Evolutionary conservation across 768 basidiomycete genomes (phyloP).

Genomic region (Boletus tylopilopsis): DNA sequence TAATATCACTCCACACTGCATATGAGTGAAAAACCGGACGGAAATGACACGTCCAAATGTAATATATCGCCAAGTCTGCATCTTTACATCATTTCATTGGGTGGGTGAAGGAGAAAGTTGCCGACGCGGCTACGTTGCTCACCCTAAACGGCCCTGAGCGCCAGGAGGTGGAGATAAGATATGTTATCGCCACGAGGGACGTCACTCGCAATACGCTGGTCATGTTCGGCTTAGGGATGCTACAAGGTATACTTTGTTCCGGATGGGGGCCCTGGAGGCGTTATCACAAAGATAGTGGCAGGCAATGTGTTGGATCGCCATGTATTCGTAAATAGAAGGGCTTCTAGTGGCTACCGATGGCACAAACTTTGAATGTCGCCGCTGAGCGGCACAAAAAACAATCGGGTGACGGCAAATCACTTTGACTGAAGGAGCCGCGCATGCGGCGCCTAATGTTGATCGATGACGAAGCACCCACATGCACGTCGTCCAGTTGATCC

Average conservation of each 20-base stretch:
- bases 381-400: too few relatives aligned
- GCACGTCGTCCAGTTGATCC: conserved; percentile 1
- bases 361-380: too few relatives aligned
- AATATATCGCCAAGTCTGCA: neutral
- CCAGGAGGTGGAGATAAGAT: neutral
- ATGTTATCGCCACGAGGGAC: too few relatives aligned
- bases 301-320: neutral
- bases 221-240: neutral
- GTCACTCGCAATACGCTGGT: neutral
- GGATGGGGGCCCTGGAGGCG: neutral
- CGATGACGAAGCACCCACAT: neutral
- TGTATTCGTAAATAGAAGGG: neutral
- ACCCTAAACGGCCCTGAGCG: neutral
- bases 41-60: neutral
- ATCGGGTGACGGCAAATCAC: neutral
- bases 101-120: neutral
- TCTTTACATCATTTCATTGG: neutral
- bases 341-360: neutral
- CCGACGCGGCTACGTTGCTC: neutral
- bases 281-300: conserved; percentile 1
- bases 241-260: neutral
- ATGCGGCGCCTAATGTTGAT: neutral
- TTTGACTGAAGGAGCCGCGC: neutral
- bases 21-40: neutral
- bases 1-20: neutral